Evolutionary conservation across 2,329 filamentous ascomycete species (phyloP), one percentile per base, ranked within the genome.

Genomic region (Blastomyces parvus): DNA sequence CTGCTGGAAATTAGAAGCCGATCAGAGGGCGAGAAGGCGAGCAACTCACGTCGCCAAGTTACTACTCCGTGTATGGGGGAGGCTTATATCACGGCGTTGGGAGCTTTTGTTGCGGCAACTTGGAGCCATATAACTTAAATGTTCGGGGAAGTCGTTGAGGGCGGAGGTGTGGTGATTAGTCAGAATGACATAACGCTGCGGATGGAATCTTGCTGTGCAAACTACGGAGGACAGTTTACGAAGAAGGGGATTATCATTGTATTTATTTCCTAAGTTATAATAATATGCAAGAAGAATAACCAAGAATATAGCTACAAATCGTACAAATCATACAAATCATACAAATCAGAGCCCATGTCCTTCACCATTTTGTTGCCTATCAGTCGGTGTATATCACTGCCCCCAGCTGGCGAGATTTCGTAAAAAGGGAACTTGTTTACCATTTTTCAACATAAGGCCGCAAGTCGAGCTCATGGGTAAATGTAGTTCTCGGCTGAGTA

Each of bases 371-470:
- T 36, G 6, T n/a, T n/a, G 8, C 33, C 8, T 3, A 36, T 36
- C 30, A 36, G 33, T 36, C 6, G 33, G 33, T 13, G 0, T 38
- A 38, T 38, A 38, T 38, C 3, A 38, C 36, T 38, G 36, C 13
- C 36, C 36, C 36, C 1, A 17, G 14, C 40, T 14, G 4, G 4
- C 13, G 40, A n/a, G 40, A 42, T 17, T 13, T 19, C 13, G 13
- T 17, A 1, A 17, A 42, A 14, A 17, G 14, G 4, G 13, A 30
- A 50, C 57, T 48, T 38, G 46, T 36, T 68, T 82, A 92, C 81
- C 89, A 96, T 74, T 92, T 95, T 80, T 96, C 91, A 61, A 91
- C 80, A 74, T 85, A 91, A 0, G 91, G 90, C 66, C 91, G 81
- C 38, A 92, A 78, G 74, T 95, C 91, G 68, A 95, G 75, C 77